Evolutionary conservation across 2,329 filamentous ascomycete species (phyloP), one percentile per base, ranked within the genome.

Genomic region (Alternaria hordeiaustralica): DNA sequence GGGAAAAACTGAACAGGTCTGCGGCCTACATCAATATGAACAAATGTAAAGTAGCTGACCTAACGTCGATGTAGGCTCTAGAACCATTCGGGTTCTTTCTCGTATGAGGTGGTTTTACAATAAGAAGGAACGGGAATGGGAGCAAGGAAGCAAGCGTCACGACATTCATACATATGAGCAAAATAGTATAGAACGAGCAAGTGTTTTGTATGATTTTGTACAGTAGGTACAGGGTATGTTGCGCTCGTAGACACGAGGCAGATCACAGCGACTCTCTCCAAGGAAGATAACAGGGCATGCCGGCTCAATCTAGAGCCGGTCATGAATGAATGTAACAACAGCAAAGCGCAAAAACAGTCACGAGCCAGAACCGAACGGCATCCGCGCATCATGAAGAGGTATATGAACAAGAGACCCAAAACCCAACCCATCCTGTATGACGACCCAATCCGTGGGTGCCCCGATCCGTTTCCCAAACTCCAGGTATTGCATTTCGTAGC

Each of bases 381-480:
- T 60, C 63, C 26, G 43, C 50, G 44, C 63, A 41, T 53, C 54
- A 49, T 51, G 50, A 57, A 44, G 45, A 53, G 58, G 58, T 63
- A 64, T 72, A 65, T 68, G 55, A 66, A 71, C 57, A 74, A 47
- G 47, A 65, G 45, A 69, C 59, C 65, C 63, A 58, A 61, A 60
- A 21, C 41, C 56, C 55, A 36, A 58, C 57, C 65, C 61, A 46
- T 51, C 33, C 55, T 50, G 41, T 64, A 43, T 67, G 58, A 63
- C 28, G 45, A 59, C 50, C 58, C 58, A 45, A 28, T 57, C 58
- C 59, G 25, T 5, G 41, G 59, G 62, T 63, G 63, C 62, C 46
- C 36, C 60, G 30, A 63, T 61, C 65, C 66, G 23, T 60, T 7
- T 58, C 60, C 49, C 56, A 55, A 73, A 74, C 71, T 75, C 73